Evolutionary conservation across 495 filamentous ascomycete genomes (phyloP).

Genomic region (Aspergillus sclerotioniger): DNA sequence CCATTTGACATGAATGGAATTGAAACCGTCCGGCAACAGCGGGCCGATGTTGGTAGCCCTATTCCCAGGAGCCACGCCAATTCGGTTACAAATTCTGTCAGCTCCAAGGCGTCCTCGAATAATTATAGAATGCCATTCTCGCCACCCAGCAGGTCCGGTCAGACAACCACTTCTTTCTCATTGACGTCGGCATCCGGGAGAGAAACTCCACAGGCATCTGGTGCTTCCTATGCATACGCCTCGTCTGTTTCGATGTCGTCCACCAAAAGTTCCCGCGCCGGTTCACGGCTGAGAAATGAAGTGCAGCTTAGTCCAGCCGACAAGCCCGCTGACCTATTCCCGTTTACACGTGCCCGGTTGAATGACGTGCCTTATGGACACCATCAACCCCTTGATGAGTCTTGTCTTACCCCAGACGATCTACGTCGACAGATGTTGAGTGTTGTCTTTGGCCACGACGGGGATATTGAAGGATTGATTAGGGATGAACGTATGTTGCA

Average conservation of each 20-base stretch:
- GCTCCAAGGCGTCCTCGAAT: slow-evolving; percentile 48
- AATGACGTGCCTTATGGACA: slow-evolving; percentile 77
- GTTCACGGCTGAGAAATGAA: slow-evolving; percentile 79
- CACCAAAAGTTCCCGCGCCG: slow-evolving; percentile 58
- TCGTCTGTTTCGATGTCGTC: slow-evolving; percentile 65
- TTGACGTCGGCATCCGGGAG: slow-evolving; percentile 33
- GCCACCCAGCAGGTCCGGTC: slow-evolving; percentile 41
- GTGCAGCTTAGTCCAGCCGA: slow-evolving; percentile 64
- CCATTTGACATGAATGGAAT: slow-evolving; percentile 43
- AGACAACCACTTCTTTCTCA: slow-evolving; percentile 48
- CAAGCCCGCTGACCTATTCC: slow-evolving; percentile 60
- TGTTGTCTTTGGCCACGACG: slow-evolving; percentile 93
- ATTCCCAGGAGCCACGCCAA: slow-evolving; percentile 62
- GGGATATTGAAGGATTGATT: slow-evolving; percentile 78
- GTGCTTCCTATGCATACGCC: slow-evolving; percentile 37
- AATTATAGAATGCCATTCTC: slow-evolving; percentile 39
- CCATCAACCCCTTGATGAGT: slow-evolving; percentile 58
- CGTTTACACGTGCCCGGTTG: slow-evolving; percentile 69
- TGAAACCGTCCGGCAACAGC: slow-evolving; percentile 48
- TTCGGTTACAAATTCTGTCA: slow-evolving; percentile 63
- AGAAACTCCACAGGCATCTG: slow-evolving; percentile 39
- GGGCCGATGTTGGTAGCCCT: slow-evolving; percentile 60
- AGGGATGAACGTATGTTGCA: slow-evolving; percentile 68
- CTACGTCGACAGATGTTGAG: slow-evolving; percentile 88
- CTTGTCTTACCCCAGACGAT: slow-evolving; percentile 73